Base-by-base conservation (phyloP, 257 asterid species). In the Salvia hispanica region DNA sequence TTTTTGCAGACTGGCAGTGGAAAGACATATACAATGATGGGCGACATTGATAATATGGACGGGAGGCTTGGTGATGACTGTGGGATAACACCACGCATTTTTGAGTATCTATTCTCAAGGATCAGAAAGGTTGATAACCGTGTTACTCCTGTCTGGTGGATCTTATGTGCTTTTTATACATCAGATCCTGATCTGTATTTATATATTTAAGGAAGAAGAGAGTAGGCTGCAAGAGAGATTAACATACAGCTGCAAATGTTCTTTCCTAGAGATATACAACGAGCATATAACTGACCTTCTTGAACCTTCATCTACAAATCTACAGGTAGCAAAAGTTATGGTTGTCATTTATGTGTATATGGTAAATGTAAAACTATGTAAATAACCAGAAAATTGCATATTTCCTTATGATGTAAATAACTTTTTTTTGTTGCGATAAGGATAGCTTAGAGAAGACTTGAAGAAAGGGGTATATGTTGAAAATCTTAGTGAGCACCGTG, bases 251-350 rank as follows among this genome's bases (percentile, higher is more conserved):
- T 91, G 97, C 85, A 88, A 86, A 74, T 91, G 97, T 71, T 91
- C 96, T 42, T 90, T 90, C 79, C 81, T 86, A 18, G 97, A 90
- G 85, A 90, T 90, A 76, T 90, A 88, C 76, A 91, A 91, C 52
- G 97, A 91, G 79, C 97, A 91, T 28, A 88, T 91, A 78, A 86
- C 95, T 1, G 97, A 91, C 76, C 97, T 91, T 75, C 95, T 91
- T 10, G 97, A 91, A 73, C 95, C 95, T 78, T 84, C 96, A 52
- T 83, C 91, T 10, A 86, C 81, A 71, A 91, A 91, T 81, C 76
- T 91, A 53, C 95, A 81, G 83, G 97, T 91, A 73, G 64, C n/a
- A 37, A 7, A 42, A 39, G 69, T 60, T 74, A 40, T 62, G 9
- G 68, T 70, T 46, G 62, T 42, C 67, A 40, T 52, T 64, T 0